Conservation (phyloP, 257 asterid species). For the Jacaranda mimosifolia region DNA sequence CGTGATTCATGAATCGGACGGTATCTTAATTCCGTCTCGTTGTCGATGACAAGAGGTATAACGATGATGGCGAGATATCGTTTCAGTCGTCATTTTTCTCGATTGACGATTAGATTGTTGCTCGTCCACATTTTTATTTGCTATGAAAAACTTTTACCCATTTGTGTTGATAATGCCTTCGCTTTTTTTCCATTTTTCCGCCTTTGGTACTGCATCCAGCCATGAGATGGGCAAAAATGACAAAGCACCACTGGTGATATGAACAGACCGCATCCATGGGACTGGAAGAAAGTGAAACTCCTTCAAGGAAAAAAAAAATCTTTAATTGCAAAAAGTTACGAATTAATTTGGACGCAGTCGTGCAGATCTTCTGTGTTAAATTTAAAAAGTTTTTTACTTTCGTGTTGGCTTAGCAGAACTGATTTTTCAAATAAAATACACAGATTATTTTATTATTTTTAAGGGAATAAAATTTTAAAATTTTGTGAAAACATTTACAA, state of each 20-base stretch:
- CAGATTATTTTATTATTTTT: no score
- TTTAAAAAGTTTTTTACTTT: no score
- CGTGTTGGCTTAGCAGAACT: no score
- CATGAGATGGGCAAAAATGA: not conserved
- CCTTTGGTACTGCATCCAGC: not conserved
- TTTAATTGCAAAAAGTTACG: not conserved
- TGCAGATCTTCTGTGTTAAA: not conserved
- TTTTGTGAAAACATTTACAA: no score
- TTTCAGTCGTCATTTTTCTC: conserved; percentile 72
- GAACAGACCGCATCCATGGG: not conserved
- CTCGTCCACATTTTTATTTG: conserved; percentile 68
- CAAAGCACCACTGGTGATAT: not conserved
- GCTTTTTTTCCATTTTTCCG: not conserved
- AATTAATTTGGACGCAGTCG: not conserved
- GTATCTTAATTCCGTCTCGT: conserved; percentile 44
- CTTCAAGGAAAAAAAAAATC: not conserved
- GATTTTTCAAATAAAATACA: no score
- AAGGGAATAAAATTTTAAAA: no score
- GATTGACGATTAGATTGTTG: conserved; percentile 93
- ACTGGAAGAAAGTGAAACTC: not conserved
- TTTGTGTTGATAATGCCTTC: no score
- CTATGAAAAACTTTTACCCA: no score
- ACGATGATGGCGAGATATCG: conserved; percentile 84
- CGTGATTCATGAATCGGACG: conserved; percentile 41
- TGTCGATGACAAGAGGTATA: conserved; percentile 63